Evolutionary conservation across 129 eudicot genomes (phyloP).

Genomic region (Solidago caesia): DNA sequence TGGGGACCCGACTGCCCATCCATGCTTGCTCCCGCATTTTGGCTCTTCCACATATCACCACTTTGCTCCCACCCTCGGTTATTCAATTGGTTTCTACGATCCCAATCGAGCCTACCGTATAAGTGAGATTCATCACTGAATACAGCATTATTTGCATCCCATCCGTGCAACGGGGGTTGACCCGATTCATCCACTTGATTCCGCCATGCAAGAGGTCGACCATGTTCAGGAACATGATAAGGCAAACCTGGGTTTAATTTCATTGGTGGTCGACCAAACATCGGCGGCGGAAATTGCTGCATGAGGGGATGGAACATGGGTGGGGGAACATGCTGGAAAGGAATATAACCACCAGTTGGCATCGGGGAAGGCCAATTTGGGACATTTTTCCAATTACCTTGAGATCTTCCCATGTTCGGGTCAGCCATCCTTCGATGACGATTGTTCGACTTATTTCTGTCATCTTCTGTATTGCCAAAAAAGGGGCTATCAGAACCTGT

Average conservation of each 20-base stretch:
- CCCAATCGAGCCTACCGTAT: constrained; percentile 74
- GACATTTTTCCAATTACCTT: constrained; percentile 73
- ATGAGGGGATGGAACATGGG: constrained; percentile 80
- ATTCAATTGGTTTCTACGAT: constrained; percentile 46
- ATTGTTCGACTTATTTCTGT: constrained; percentile 55
- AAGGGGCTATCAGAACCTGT: constrained; percentile 1
- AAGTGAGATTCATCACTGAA: constrained; percentile 63
- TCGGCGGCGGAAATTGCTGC: constrained; percentile 78
- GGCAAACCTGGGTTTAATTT: constrained; percentile 73
- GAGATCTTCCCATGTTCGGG: constrained; percentile 60
- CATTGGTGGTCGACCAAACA: constrained; percentile 85
- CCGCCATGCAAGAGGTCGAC: constrained; percentile 60
- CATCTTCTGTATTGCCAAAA: constrained; percentile 51
- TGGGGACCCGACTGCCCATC: constrained; percentile 47
- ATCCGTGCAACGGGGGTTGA: constrained; percentile 67
- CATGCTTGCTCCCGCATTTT: constrained; percentile 33
- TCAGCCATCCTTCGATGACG: constrained; percentile 75
- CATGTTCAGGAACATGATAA: constrained; percentile 42
- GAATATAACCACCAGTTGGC: constrained; percentile 78
- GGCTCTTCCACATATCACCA: constrained; percentile 76
- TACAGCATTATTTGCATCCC: constrained; percentile 70
- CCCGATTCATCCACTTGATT: constrained; percentile 60
- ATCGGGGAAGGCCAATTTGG: constrained; percentile 89
- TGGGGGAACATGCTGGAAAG: constrained; percentile 84
- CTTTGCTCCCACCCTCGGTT: constrained; percentile 63